These are phyloP conservation scores for Crataegus laevigata DNA, from an alignment of 306 rosid genomes.

Conservation along the genomic window DNA sequence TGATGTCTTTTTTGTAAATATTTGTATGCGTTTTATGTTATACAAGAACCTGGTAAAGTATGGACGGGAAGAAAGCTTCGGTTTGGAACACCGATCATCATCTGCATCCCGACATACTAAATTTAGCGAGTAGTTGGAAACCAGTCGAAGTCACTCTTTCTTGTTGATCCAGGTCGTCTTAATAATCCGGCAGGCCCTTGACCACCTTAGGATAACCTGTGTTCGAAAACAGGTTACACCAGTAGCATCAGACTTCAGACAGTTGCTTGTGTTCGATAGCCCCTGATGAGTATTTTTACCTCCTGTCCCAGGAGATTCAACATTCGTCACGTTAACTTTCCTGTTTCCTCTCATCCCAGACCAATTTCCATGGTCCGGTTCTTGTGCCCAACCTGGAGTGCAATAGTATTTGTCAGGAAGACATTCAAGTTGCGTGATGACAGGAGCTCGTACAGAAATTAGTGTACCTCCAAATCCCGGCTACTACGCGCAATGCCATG, in stretches of 20 bases:
- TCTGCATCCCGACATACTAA: neutral
- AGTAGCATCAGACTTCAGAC: neutral
- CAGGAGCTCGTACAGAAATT: neutral
- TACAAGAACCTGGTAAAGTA: slow-evolving; percentile 13
- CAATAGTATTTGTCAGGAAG: neutral
- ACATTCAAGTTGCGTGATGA: neutral
- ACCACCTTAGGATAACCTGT: neutral
- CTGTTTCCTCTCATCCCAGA: slow-evolving; percentile 47
- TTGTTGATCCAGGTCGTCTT: slow-evolving; percentile 1
- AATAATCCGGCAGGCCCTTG: neutral
- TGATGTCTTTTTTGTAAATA: neutral
- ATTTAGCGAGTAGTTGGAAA: neutral
- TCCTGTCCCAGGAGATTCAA: neutral
- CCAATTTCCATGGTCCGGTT: slow-evolving; percentile 72
- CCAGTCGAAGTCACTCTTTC: neutral
- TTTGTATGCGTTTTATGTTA: neutral
- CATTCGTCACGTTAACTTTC: slow-evolving; percentile 29
- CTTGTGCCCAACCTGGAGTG: slow-evolving; percentile 57
- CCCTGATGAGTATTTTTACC: neutral
- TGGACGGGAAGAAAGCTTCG: neutral
- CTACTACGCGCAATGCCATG: slow-evolving; percentile 76
- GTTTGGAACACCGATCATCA: neutral
- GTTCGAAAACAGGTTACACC: slow-evolving; percentile 1
- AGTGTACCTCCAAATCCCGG: slow-evolving; percentile 78
- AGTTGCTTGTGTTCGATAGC: slow-evolving; percentile 1